A percentile compares a stretch with the other conserved stretches of the same genome.
phyloP scores from a whole-genome alignment of 2,329 filamentous ascomycete genomes.

The Pezicula carpinea region DNA sequence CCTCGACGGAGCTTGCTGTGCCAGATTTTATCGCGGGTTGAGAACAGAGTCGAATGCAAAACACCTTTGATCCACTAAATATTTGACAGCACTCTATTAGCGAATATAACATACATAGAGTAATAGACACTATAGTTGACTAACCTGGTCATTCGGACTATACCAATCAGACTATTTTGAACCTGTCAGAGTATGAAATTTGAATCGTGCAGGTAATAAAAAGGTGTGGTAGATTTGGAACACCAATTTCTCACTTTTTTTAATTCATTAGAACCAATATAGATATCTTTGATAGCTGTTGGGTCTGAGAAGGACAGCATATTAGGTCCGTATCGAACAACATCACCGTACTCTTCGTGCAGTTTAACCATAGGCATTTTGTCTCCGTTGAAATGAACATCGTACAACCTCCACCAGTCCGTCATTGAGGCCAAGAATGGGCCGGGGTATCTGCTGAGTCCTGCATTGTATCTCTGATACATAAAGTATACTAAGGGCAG shows the following conservation, averaged over 20 bases:
- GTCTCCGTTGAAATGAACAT: neutral
- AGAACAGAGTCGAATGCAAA: neutral
- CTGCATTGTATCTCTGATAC: slow-evolving; percentile 1
- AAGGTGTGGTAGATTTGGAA: neutral
- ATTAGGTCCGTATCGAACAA: slow-evolving; percentile 7
- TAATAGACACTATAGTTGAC: too few species aligned
- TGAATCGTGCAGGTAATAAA: neutral
- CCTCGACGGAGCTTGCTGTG: neutral
- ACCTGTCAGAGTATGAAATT: neutral
- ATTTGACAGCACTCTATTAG: too few species aligned
- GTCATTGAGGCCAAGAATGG: slow-evolving; percentile 8
- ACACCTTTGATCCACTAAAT: neutral
- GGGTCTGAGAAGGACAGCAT: slow-evolving; percentile 7
- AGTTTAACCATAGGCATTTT: neutral
- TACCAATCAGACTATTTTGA: neutral
- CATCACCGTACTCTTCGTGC: slow-evolving; percentile 5
- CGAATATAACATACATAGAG: too few species aligned
- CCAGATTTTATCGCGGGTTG: neutral
- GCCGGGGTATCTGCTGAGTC: slow-evolving; percentile 6
- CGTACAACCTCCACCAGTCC: slow-evolving; percentile 5
- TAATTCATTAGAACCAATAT: neutral
- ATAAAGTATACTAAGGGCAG: neutral
- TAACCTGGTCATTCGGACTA: too few species aligned
- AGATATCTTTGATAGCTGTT: slow-evolving; percentile 8
- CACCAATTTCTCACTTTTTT: neutral